Base-by-base conservation (phyloP, 495 filamentous ascomycete species). In the Penicillium soppii region DNA sequence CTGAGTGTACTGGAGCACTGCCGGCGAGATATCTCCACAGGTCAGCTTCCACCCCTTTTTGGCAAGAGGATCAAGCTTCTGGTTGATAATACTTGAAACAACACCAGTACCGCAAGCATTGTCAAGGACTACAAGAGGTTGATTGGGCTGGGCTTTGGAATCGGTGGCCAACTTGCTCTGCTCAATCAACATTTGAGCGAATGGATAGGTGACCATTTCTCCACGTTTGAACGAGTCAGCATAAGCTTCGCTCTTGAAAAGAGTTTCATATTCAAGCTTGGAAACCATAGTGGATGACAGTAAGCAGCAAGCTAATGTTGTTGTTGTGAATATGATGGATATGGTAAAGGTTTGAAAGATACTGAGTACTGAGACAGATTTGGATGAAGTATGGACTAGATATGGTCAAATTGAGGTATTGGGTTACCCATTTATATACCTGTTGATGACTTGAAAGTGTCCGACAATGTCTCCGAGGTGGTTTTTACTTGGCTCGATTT, bases 31-130 rank as follows among this genome's bases (percentile, higher is more conserved):
- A 47, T 76, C 73, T 12, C 69, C 69, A 17, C 65, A 73, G 4
- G 64, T 69, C 40, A 76, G 39, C 7, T 61, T 51, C 58, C 62
- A 59, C 5, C 47, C 56, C 2, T 45, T 33, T 30, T 66, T 64
- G n/a, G 40, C 42, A 7, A 53, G 9, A 3, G 50, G 45, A 21
- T 59, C 55, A 7, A 76, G 33, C 7, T 56, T 49, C 2, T 41
- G 23, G 15, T 72, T 48, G 7, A 75, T 59, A 4, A 55, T 43
- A 16, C 57, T 61, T 7, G 69, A 65, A 15, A 74, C 54, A 32
- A 76, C 58, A 0, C 71, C 72, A 21, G 71, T 69, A n/a, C 73
- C 72, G 39, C 71, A 76, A 4, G 68, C 72, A 49, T 70, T 68
- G 32, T 76, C 73, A 15, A 76, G 48, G 13, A 75, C 57, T 9